phyloP scores from a whole-genome alignment of 306 rosid species.

The Cotoneaster glaucophyllus region DNA sequence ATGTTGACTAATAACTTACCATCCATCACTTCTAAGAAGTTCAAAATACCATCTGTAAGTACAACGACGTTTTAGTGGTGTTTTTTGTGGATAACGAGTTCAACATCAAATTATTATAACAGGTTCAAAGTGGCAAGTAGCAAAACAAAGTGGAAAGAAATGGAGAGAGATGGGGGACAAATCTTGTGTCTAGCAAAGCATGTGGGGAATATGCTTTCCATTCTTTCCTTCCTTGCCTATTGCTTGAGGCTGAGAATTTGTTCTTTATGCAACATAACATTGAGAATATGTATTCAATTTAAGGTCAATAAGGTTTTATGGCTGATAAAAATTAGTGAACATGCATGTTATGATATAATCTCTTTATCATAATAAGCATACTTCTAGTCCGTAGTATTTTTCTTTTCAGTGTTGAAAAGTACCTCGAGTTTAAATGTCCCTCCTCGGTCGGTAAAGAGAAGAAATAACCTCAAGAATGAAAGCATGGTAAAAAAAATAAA shows the following conservation, averaged over 20 bases:
- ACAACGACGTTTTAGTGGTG: too few relatives aligned
- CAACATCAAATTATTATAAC: too few relatives aligned
- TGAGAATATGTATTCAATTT: too few relatives aligned
- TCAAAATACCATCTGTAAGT: too few relatives aligned
- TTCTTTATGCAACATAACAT: too few relatives aligned
- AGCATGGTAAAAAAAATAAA: not conserved
- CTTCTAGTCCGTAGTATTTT: too few relatives aligned
- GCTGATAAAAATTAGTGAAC: too few relatives aligned
- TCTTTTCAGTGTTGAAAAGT: not conserved
- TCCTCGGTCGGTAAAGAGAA: not conserved
- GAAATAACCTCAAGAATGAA: not conserved
- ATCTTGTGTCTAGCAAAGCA: conserved; percentile 34
- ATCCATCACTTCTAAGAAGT: conserved; percentile 6
- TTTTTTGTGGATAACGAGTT: too few relatives aligned
- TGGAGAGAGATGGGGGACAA: conserved; percentile 31
- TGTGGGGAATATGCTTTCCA: conserved; percentile 28
- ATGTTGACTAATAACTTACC: not conserved
- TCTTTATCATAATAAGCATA: too few relatives aligned
- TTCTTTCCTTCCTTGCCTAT: not conserved
- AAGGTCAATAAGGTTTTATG: too few relatives aligned
- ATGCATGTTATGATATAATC: not conserved
- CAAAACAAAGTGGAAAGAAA: conserved; percentile 3
- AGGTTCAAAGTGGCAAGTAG: not conserved
- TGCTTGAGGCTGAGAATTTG: not conserved
- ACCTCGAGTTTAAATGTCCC: too few relatives aligned